These are phyloP conservation scores for Aegilops bicornis DNA, from an alignment of 176 grass and related monocot species.

Conservation along the genomic window DNA sequence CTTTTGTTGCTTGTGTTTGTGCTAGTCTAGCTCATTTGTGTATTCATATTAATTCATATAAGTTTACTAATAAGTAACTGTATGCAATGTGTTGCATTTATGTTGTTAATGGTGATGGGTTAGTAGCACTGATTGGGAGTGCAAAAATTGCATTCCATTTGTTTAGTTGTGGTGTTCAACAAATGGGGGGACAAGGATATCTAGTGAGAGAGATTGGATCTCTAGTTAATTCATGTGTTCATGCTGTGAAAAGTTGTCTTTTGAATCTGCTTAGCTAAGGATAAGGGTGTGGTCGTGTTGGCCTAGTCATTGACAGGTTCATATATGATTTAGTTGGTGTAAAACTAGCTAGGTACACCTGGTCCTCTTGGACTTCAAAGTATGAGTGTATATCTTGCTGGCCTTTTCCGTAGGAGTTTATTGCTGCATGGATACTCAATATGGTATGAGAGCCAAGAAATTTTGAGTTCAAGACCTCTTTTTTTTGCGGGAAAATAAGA, in stretches of 20 bases:
- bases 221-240: constrained; percentile 21
- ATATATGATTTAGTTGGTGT: neutral
- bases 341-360: neutral
- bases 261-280: constrained; percentile 13
- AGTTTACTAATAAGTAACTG: neutral
- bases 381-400: neutral
- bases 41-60: neutral
- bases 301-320: constrained; percentile 22
- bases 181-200: constrained; percentile 18
- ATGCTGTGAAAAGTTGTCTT: neutral
- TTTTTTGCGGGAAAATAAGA: too few species aligned
- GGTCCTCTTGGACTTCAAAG: neutral
- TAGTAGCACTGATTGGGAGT: neutral
- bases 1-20: constrained; percentile 11
- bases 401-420: neutral
- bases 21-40: neutral
- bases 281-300: neutral
- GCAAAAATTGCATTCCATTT: neutral
- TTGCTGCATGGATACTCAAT: neutral
- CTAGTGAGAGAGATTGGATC: constrained; percentile 16
- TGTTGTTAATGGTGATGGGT: neutral
- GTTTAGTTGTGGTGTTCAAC: neutral
- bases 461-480: neutral
- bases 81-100: neutral
- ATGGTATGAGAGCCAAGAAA: neutral